Evolutionary conservation across 1,284 basidiomycete genomes (phyloP), one percentile per base, ranked within the genome.

Genomic region (Laetiporus sulphureus): DNA sequence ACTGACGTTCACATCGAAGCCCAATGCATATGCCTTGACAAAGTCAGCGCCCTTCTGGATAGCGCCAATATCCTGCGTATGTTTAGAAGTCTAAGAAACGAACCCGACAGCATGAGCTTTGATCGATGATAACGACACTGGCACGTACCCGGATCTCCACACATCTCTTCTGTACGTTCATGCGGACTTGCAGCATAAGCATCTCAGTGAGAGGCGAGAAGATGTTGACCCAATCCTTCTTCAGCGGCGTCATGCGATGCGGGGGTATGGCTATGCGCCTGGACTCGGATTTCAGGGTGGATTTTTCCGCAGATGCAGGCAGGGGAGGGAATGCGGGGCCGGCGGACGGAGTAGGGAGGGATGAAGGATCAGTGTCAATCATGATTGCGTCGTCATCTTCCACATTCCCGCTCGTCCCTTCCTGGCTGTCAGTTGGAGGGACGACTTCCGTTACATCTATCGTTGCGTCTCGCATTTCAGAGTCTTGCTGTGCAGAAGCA

Each of bases 1-100:
- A 57, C 82, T 56, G 55, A 91, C 91, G 58, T 93, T 90, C 12
- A 93, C 83, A 56, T 93, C 92, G 56, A 99, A 99, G 3, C 95
- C 95, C 5, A 98, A 69, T 1, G 92, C 83, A 61, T 84, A 99
- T 1, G 95, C 94, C 60, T 96, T 93, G 47, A 97, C 84, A 60
- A 99, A 99, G 65, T 99, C 95, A 16, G 92, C 90, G n/a, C 95
- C 95, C 59, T 96, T 97, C 62, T 99, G 95, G 22, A 99, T 72
- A 7, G 89, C 85, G 20, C 91, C 91, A 20, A 87, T 76, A 49
- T 94, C 91, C 58, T 90, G 89, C 1, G 95, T 98, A 55, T 92
- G 90, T 61, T 85, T 92, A 23, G 93, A 97, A 15, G 93, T 95
- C 93, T 97, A 46, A 5, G n/a, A n/a, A n/a, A n/a, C n/a, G n/a